Evolutionary conservation across 2,329 filamentous ascomycete genomes (phyloP), one percentile per base, ranked within the genome.

Genomic region (Zymoseptoria brevis): DNA sequence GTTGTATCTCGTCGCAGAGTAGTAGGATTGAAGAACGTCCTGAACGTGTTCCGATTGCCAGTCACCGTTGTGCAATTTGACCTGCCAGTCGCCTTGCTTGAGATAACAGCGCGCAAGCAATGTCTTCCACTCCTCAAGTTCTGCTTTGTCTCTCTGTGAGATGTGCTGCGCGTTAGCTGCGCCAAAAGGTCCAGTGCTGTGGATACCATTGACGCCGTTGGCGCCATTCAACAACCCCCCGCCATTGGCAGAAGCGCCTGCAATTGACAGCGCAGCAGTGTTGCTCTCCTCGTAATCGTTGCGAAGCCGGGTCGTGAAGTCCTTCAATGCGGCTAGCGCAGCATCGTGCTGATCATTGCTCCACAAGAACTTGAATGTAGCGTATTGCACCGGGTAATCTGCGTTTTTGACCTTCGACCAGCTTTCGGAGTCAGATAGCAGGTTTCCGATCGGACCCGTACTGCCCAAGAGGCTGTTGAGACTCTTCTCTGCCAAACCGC

Each of bases 291-390:
- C 72, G 54, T 86, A 80, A 62, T 87, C 83, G 54, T 85, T 81
- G 6, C 83, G 81, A 45, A 87, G 75, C 50, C 79, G 76, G 7
- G 77, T 70, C 1, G 84, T 87, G 66, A 88, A 87, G 55, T 85
- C 81, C 63, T 81, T 81, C 56, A 88, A 77, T 59, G 81, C 80
- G 50, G 82, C 75, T 30, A 89, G 77, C 9, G 83, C 82, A 60
- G 79, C 77, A 30, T 86, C 80, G 67, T 90, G 88, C 11, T 79
- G 78, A 24, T 89, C 89, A 56, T 87, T 85, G 61, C 93, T 89
- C 94, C 95, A 99, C 73, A 96, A 87, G 73, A 90, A 99, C 75
- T 99, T 99, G 75, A 96, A 86, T 19, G 95, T 87, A n/a, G 94
- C 93, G 73, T 99, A 99, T 35, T 90, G 88, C 54, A 99, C 90